Evolutionary conservation across 1,284 basidiomycete species (phyloP), one percentile per base, ranked within the genome.

Genomic region (Inonotus hispidus): DNA sequence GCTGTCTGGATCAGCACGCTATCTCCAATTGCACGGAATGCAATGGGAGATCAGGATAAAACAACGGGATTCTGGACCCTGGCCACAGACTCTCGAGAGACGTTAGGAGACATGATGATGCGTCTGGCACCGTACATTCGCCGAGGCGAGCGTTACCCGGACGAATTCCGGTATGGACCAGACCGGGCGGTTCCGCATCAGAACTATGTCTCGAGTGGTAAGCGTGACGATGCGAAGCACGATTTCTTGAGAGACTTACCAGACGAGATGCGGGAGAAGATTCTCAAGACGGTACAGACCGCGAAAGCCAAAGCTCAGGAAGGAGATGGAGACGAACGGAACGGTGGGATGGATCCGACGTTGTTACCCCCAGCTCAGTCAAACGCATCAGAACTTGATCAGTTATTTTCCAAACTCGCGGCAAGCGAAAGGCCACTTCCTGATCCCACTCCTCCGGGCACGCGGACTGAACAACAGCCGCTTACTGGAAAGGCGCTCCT

Each of bases 1-100:
- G 63, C 16, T 63, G 65, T 37, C n/a, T 57, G 47, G 56, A 41
- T 57, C 38, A 53, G 56, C 32, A 58, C 61, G 11, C 21, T 57
- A 35, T 21, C 46, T 6, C 45, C 58, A 13, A 58, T 50, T 1
- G 55, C 53, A 25, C 59, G 45, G 19, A 47, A 39, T n/a, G 60
- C 61, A 25, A 55, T 63, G 21, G 61, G 52, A 23, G 61, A 64
- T n/a, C 54, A 66, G 29, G 58, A 66, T 32, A 67, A 67, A 53
- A 32, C 73, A 74, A 37, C 90, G 62, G 91, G 91, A 2, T 76
- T 94, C 8, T 95, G 92, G 92, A 87, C 88, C 71, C 86, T 84
- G 67, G 81, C 87, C 35, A 82, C 83, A 14, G 85, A 87, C 59
- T 82, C 85, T 37, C 79, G 90, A 46, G 87, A 88, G 68, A 80